These are phyloP conservation scores for Fraxinus cuspidata DNA, from an alignment of 257 asterid genomes.

Conservation along the genomic window DNA sequence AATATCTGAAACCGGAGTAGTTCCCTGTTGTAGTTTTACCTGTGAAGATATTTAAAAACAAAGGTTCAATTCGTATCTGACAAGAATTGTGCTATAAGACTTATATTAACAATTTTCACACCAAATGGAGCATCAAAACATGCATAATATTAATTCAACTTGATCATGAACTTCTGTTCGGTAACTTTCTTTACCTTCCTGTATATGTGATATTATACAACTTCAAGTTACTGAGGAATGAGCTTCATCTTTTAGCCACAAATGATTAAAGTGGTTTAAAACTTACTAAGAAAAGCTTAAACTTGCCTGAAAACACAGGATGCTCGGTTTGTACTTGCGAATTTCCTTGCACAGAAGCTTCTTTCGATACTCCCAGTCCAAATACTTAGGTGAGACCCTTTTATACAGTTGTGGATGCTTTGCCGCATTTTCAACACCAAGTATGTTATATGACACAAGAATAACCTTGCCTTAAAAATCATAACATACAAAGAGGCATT, in stretches of 20 bases:
- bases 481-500: neutral
- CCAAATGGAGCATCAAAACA: neutral
- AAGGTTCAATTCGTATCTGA: neutral
- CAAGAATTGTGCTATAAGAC: neutral
- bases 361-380: constrained; percentile 80
- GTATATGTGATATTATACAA: neutral
- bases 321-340: constrained; percentile 56
- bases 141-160: neutral
- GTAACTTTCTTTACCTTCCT: neutral
- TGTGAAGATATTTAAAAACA: neutral
- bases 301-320: constrained; percentile 78
- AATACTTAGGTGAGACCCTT: constrained; percentile 43
- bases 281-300: constrained; percentile 20
- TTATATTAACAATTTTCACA: neutral
- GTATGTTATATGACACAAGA: constrained; percentile 72
- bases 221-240: neutral
- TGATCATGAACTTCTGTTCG: neutral
- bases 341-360: constrained; percentile 58
- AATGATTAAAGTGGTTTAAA: constrained; percentile 7
- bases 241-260: constrained; percentile 6
- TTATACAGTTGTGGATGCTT: constrained; percentile 67
- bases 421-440: constrained; percentile 70
- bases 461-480: constrained; percentile 56
- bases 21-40: neutral
- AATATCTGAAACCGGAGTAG: neutral